Conservation (phyloP, 805 yeast genomes). For the Priceomyces haplophilus region DNA sequence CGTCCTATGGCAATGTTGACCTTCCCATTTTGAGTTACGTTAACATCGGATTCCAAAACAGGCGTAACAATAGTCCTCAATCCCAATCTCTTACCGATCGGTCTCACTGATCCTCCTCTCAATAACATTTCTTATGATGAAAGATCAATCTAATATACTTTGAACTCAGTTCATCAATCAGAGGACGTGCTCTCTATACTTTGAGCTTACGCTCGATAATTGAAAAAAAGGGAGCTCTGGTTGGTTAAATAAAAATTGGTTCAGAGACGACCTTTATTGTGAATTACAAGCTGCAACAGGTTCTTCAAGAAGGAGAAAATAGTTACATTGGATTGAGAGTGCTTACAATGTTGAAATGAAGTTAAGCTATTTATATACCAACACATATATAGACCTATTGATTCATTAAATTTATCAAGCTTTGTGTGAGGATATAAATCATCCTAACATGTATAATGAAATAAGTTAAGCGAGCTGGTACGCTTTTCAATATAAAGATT, state of each 20-base stretch:
- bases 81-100: conserved; percentile 15
- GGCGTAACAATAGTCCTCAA: conserved; percentile 38
- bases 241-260: conserved; percentile 21
- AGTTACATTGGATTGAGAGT: too few species aligned
- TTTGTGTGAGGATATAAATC: not conserved
- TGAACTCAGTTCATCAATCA: conserved; percentile 1
- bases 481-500: conserved; percentile 1
- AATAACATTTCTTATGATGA: conserved; percentile 15
- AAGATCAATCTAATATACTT: not conserved
- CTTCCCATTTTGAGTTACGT: conserved; percentile 73
- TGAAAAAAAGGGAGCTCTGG: conserved; percentile 25
- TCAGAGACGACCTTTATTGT: conserved; percentile 1
- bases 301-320: too few species aligned
- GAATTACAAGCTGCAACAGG: too few species aligned
- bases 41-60: conserved; percentile 54
- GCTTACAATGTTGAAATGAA: conserved; percentile 2
- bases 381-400: not conserved
- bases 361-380: too few species aligned
- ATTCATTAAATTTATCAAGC: not conserved
- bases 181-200: not conserved
- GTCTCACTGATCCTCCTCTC: conserved; percentile 18
- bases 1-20: conserved; percentile 67
- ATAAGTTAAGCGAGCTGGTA: not conserved
- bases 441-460: not conserved
- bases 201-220: conserved; percentile 3